Evolutionary conservation across 352 stramenopile genomes (phyloP), one percentile per base, ranked within the genome.

Genomic region (Phytopythium aichiense): DNA sequence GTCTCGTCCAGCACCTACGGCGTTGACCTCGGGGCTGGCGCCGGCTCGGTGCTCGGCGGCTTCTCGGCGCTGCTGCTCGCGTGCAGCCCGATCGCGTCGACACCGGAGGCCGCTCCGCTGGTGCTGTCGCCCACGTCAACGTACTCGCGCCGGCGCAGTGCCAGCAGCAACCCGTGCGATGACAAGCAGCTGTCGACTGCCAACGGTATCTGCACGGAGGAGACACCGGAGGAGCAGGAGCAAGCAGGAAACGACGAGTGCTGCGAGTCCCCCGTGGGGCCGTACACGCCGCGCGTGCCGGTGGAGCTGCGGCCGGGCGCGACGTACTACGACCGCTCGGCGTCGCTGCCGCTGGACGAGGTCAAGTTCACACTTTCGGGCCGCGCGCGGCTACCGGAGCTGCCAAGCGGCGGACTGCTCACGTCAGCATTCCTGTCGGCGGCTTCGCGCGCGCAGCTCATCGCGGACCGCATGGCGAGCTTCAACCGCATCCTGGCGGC

Each of bases 401-500:
- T 92, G 64, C 81, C 81, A 0, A 66, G 63, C 5, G 77, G 74
- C 18, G 84, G 84, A n/a, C 70, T 92, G 62, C 53, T 75, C 35
- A 72, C 81, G 54, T 74, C 88, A 58, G 53, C 53, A 8, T 88
- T 92, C 56, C 74, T 71, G 20, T 86, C 76, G 8, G 23, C 40
- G 2, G 40, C 37, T 7, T 42, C 55, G 40, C 78, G 74, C n/a
- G 63, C 81, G 22, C 68, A 70, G 60, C 79, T 91, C 40, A 81
- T 92, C 58, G 74, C 80, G 43, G 67, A 81, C 65, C 79, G 84
- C 55, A 82, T 89, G 45, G 58, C 84, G 51, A 71, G 81, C 59
- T 92, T 92, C 63, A 91, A 92, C 63, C 63, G 72, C 51, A 87
- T 90, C 23, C 53, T 91, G 49, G 79, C 82, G 1, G 84, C 84